These are phyloP conservation scores for Globisporangium radiosum DNA, from an alignment of 352 stramenopile species.

Conservation along the genomic window DNA sequence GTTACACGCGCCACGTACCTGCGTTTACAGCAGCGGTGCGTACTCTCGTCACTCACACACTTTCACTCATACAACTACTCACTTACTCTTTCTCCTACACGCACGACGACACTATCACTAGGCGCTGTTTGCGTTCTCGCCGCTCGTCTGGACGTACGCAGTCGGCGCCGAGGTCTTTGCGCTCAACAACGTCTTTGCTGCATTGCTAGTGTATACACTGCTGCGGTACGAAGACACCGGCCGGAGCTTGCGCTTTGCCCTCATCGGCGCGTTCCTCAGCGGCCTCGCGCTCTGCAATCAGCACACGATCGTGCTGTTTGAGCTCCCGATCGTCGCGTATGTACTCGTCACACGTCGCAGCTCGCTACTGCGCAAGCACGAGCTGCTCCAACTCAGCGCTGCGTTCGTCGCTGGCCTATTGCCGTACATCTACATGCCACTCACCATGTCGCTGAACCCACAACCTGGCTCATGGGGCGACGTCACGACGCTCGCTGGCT, in stretches of 20 bases:
- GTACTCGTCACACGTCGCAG: slow-evolving; percentile 49
- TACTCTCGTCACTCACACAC: background rate
- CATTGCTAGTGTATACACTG: slow-evolving; percentile 65
- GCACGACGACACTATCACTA: slow-evolving; percentile 4
- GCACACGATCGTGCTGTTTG: slow-evolving; percentile 93
- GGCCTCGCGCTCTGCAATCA: slow-evolving; percentile 95
- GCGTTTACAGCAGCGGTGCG: slow-evolving; percentile 53
- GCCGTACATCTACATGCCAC: slow-evolving; percentile 74
- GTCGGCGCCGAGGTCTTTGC: slow-evolving; percentile 94
- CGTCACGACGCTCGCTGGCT: slow-evolving; percentile 73
- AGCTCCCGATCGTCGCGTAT: slow-evolving; percentile 80
- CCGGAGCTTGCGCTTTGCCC: slow-evolving; percentile 11
- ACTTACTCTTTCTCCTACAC: background rate
- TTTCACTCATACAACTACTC: background rate
- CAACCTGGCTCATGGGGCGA: slow-evolving; percentile 92
- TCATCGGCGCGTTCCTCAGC: slow-evolving; percentile 79
- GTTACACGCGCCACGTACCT: slow-evolving; percentile 18
- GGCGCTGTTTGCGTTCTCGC: slow-evolving; percentile 88
- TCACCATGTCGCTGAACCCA: slow-evolving; percentile 52
- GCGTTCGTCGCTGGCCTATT: slow-evolving; percentile 77
- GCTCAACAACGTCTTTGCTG: slow-evolving; percentile 93
- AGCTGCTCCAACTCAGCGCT: slow-evolving; percentile 33
- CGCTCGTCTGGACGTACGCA: slow-evolving; percentile 93
- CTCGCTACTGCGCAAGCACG: slow-evolving; percentile 19
- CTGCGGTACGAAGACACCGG: slow-evolving; percentile 34